Evolutionary conservation across 257 asterid species (phyloP).

Genomic region (Solanum acaule): DNA sequence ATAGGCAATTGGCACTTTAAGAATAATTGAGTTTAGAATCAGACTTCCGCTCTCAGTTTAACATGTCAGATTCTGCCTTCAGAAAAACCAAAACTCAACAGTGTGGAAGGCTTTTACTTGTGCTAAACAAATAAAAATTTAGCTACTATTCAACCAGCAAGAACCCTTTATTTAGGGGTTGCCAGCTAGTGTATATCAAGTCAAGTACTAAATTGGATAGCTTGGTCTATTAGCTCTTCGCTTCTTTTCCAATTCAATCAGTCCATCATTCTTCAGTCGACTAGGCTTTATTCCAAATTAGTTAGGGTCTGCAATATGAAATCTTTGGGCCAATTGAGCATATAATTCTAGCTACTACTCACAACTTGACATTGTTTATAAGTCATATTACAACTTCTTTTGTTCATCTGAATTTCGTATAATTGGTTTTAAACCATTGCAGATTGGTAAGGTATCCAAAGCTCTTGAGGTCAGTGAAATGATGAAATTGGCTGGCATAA

Average conservation of each 20-base stretch:
- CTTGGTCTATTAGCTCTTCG: not conserved
- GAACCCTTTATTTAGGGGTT: not conserved
- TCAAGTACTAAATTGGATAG: not conserved
- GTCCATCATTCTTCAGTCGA: not conserved
- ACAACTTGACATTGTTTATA: not conserved
- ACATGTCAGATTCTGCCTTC: not conserved
- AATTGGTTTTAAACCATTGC: conserved; percentile 7
- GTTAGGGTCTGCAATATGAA: not conserved
- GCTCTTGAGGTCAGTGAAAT: conserved; percentile 74
- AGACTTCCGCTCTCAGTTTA: not conserved
- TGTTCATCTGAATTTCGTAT: not conserved
- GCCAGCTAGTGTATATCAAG: not conserved
- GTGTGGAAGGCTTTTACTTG: not conserved
- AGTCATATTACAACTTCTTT: not conserved
- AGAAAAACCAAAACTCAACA: not conserved
- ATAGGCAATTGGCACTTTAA: not conserved
- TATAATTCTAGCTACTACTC: not conserved
- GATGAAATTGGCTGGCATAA: conserved; percentile 70
- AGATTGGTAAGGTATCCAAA: conserved; percentile 72
- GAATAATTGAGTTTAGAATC: not conserved
- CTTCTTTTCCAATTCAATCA: not conserved
- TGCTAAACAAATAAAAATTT: not conserved
- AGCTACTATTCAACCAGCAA: not conserved
- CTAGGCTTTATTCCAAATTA: not conserved
- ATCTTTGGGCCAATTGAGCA: not conserved